Base-by-base conservation (phyloP, 352 stramenopile genomes). In the Thraustochytrium aureum region DNA sequence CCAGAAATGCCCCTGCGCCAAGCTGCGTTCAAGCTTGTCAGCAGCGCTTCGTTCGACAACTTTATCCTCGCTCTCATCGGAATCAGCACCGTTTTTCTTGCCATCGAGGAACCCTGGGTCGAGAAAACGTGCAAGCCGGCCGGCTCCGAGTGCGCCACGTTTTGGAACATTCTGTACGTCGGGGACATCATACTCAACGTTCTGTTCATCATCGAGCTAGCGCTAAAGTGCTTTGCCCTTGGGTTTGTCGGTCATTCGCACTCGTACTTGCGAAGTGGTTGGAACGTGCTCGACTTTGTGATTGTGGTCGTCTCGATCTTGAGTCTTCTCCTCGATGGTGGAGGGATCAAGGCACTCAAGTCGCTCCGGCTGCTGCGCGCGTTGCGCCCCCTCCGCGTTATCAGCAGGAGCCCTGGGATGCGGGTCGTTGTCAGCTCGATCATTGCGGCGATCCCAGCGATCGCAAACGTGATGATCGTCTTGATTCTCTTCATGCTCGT, bases 401-500 rank as follows among this genome's bases (percentile, higher is more conserved):
- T 97, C 75, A 93, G 89, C 37, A 86, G 91, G 0, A 86, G 88
- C 4, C 91, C 91, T 0, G 91, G 91, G 0, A 83, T 97, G 0
- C 93, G 92, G 39, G 82, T 98, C 7, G 92, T 97, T 0, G 92
- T 98, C 2, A 96, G 96, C 33, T 87, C 92, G 0, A 84, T 97
- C 22, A 88, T 97, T 30, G 87, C 92, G 62, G 89, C 90, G 20
- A 95, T 97, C n/a, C 92, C 91, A 0, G 87, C 87, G 22, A 91
- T 97, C 7, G 83, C 93, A 2, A 96, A 96, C 83, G 89, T 96
- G 2, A 75, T 94, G 2, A 88, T 96, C 62, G 86, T 99, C 1
- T 97, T 91, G 62, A 87, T 91, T 52, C 86, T 98, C 0, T 95
- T 97, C 79, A 96, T 95, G 56, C 87, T 98, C 33, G 95, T 98